A percentile compares a stretch with the other conserved stretches of the same genome.
Conservation (phyloP, 2,329 filamentous ascomycete species). For the Sphaerostilbella broomeana region DNA sequence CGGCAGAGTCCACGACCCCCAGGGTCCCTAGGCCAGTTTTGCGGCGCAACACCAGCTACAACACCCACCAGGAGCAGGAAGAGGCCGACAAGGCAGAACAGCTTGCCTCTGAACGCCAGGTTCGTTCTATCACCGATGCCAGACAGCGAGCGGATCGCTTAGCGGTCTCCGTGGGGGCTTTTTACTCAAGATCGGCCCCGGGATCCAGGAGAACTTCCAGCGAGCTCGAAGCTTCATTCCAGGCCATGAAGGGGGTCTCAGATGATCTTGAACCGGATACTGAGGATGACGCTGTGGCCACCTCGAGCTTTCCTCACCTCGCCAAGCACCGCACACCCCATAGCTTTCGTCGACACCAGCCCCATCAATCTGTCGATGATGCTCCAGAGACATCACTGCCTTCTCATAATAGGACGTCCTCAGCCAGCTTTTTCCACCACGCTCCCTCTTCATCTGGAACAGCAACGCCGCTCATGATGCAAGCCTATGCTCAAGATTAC, state of each 20-base stretch:
- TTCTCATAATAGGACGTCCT: conserved; percentile 27
- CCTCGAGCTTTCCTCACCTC: conserved; percentile 8
- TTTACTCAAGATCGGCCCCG: conserved; percentile 27
- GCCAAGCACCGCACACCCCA: conserved; percentile 20
- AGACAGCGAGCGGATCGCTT: conserved; percentile 33
- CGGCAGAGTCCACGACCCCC: conserved; percentile 4
- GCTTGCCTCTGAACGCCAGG: conserved; percentile 30
- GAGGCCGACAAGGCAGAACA: conserved; percentile 35
- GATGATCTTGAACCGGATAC: conserved; percentile 18
- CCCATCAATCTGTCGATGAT: conserved; percentile 19
- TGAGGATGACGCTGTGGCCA: conserved; percentile 16
- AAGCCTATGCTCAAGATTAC: conserved; percentile 49
- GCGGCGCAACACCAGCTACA: conserved; percentile 38
- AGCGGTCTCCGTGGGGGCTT: conserved; percentile 32
- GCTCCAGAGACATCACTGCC: conserved; percentile 32
- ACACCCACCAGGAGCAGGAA: conserved; percentile 34
- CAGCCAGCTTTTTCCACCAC: conserved; percentile 26
- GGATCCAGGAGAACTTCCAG: conserved; percentile 31
- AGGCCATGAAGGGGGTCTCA: conserved; percentile 26
- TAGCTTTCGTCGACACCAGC: conserved; percentile 16
- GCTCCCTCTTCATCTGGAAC: conserved; percentile 28
- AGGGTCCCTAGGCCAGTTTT: conserved; percentile 31
- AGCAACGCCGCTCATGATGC: conserved; percentile 35
- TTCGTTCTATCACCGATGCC: conserved; percentile 35
- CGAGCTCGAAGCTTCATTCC: conserved; percentile 28